phyloP scores from a whole-genome alignment of 2,329 filamentous ascomycete species.

The Leptosphaerulina australis region DNA sequence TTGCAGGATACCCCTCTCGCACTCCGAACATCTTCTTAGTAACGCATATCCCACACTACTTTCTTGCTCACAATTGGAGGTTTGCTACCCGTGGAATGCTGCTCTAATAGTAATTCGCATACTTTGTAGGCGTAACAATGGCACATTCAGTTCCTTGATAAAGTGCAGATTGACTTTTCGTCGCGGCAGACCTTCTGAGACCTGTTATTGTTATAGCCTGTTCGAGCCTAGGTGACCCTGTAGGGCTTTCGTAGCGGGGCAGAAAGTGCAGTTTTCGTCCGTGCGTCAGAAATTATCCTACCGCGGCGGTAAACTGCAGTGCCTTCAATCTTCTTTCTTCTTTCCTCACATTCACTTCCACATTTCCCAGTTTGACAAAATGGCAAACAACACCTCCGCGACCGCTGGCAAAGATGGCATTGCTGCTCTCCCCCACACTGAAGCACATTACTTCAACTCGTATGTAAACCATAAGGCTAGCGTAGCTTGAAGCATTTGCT shows the following conservation, averaged over 20 bases:
- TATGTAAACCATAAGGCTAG: constrained; percentile 51
- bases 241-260: constrained; percentile 23
- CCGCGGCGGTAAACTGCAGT: constrained; percentile 12
- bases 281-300: constrained; percentile 39
- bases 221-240: constrained; percentile 16
- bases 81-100: neutral
- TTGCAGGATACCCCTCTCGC: constrained; percentile 44
- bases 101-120: neutral
- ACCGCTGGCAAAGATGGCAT: constrained; percentile 40
- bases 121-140: neutral
- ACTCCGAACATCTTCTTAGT: neutral
- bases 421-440: constrained; percentile 81
- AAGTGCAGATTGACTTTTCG: constrained; percentile 7
- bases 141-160: neutral
- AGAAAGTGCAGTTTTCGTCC: constrained; percentile 1
- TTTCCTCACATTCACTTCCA: constrained; percentile 12
- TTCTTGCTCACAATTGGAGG: neutral
- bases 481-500: constrained; percentile 38
- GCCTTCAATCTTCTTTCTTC: constrained; percentile 12
- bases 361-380: constrained; percentile 17
- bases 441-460: constrained; percentile 99
- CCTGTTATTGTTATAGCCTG: constrained; percentile 13
- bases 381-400: constrained; percentile 36
- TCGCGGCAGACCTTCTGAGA: constrained; percentile 9
- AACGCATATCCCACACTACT: constrained; percentile 14